These are phyloP conservation scores for Candida silvicultrix DNA, from an alignment of 805 yeast genomes.

Conservation along the genomic window DNA sequence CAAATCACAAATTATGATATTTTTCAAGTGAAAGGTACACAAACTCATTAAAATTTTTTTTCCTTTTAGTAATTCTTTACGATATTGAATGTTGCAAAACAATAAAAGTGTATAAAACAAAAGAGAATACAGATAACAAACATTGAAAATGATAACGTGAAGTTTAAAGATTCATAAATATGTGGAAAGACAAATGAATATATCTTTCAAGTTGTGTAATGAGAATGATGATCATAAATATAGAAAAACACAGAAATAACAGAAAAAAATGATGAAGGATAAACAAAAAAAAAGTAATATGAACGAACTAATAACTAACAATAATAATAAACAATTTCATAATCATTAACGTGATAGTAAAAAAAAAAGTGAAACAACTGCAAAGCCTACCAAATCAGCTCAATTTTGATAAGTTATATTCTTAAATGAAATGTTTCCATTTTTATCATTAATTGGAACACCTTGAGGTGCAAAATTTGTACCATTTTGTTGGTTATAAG, in stretches of 20 bases:
- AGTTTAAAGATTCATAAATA: background rate
- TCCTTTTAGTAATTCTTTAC: too few relatives aligned
- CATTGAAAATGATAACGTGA: too few relatives aligned
- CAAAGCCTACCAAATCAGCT: conserved; percentile 1
- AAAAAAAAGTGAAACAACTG: background rate
- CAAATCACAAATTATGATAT: too few relatives aligned
- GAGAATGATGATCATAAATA: background rate
- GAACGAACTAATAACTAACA: background rate
- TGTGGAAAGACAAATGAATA: background rate
- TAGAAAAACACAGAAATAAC: background rate
- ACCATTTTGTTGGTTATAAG: background rate
- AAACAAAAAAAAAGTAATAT: too few relatives aligned
- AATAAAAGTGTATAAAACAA: too few relatives aligned
- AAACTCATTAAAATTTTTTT: too few relatives aligned
- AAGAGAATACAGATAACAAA: too few relatives aligned
- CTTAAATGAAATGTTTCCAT: conserved; percentile 18
- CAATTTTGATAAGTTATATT: conserved; percentile 15
- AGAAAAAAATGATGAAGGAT: too few relatives aligned
- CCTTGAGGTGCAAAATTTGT: background rate
- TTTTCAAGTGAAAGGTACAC: too few relatives aligned
- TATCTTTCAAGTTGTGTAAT: background rate
- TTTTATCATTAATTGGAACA: conserved; percentile 2
- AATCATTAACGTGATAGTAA: background rate
- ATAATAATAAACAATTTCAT: background rate
- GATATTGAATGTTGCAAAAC: too few relatives aligned